Evolutionary conservation across 1,284 basidiomycete species (phyloP).

Genomic region (Naganishia cerealis): DNA sequence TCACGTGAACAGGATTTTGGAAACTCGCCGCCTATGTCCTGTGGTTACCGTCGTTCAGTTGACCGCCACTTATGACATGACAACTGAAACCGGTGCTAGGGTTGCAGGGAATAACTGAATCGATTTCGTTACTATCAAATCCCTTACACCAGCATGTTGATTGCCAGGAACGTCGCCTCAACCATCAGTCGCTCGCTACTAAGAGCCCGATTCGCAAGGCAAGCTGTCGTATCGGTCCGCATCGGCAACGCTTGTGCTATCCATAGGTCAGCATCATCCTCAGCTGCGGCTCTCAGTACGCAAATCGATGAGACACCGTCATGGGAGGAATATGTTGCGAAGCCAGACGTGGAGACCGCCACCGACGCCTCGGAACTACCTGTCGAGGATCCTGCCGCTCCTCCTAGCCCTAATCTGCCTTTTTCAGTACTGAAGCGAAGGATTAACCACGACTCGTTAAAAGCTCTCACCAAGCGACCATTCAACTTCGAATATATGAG

Average conservation of each 20-base stretch:
- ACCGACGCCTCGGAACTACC: background rate
- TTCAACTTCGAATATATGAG: slow-evolving; percentile 77
- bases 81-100: background rate
- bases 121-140: background rate
- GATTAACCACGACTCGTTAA: slow-evolving; percentile 59
- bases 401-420: slow-evolving; percentile 9
- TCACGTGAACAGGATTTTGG: slow-evolving; percentile 19
- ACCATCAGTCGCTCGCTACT: slow-evolving; percentile 17
- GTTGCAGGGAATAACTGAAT: background rate
- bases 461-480: slow-evolving; percentile 67
- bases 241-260: slow-evolving; percentile 1
- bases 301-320: slow-evolving; percentile 6
- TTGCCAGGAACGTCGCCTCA: slow-evolving; percentile 17
- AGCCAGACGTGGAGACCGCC: background rate
- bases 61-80: background rate
- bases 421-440: slow-evolving; percentile 51
- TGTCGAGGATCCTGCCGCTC: slow-evolving; percentile 9
- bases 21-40: background rate
- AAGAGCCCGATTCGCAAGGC: slow-evolving; percentile 10
- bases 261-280: slow-evolving; percentile 15
- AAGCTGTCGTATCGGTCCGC: slow-evolving; percentile 1
- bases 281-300: slow-evolving; percentile 2
- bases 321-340: slow-evolving; percentile 19
- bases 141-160: background rate
- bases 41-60: background rate